Evolutionary conservation across 208 protist species (phyloP), one percentile per base, ranked within the genome.

Genomic region (Angomonas deanei): DNA sequence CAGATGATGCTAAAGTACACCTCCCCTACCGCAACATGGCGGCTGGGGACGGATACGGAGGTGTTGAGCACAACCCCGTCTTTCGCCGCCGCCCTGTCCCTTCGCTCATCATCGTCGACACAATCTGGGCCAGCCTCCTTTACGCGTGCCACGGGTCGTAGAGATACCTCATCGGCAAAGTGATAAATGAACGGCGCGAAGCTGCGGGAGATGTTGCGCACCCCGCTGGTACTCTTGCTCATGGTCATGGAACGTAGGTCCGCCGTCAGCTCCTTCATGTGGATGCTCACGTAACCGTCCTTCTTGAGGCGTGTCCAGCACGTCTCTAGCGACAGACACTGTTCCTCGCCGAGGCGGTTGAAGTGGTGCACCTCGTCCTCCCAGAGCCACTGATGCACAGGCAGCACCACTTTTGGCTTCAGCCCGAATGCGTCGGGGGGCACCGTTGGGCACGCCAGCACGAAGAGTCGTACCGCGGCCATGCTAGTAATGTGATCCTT

Each of bases 321-420:
- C 31, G 65, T 78, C 46, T 96, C 86, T 10, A 96, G 72, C 8
- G 68, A 48, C 13, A 88, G 72, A 64, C 86, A 91, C 64, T 83
- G 79, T 66, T 91, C 84, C 60, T 92, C 84, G 38, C 66, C 61
- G 17, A 93, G 77, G 3, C 60, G 42, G 54, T 86, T 89, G n/a
- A 62, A 53, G 64, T 96, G 83, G 3, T 83, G 81, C 60, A 92
- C 71, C 62, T 96, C 89, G 61, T 96, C 89, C 68, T 96, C 89
- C 86, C 89, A 96, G 39, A 74, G 69, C 89, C 89, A 96, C 70
- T 86, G 72, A 66, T 92, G 86, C 15, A 96, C 89, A 0, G 89
- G 80, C n/a, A 96, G 59, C 34, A 91, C 64, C 21, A 78, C 61
- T 61, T 92, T 88, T 2, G 85, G 82, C 62, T 82, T 84, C 24